Percentiles rank a stretch among this genome's conserved stretches.
Conservation (phyloP, 129 eudicot species). For the Flaveria brownii region DNA sequence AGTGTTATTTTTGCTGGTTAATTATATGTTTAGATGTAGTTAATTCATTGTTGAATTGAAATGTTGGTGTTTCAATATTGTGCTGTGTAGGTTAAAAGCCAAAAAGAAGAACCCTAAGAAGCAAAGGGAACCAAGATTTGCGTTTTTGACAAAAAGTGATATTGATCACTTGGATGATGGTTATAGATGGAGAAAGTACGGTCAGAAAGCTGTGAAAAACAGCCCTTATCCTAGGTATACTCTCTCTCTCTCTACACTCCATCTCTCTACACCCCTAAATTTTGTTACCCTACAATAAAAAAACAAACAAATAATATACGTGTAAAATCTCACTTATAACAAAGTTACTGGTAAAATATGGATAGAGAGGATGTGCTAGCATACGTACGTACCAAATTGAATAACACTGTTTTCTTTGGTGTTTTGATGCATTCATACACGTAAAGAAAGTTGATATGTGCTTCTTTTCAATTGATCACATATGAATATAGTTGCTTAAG, state of each 20-base stretch:
- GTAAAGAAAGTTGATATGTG: conserved; percentile 3
- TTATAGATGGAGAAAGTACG: conserved; percentile 96
- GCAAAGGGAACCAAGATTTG: conserved; percentile 88
- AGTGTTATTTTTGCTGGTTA: neutral
- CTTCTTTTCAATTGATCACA: no score
- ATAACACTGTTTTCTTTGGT: neutral
- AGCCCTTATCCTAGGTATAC: conserved; percentile 96
- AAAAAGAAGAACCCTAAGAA: conserved; percentile 79
- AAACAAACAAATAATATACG: no score
- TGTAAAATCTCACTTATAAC: no score
- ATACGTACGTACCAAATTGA: neutral
- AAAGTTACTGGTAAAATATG: no score
- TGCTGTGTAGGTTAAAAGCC: conserved; percentile 50
- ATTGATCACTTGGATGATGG: conserved; percentile 98
- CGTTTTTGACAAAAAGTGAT: conserved; percentile 96
- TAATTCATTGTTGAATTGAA: conserved; percentile 9
- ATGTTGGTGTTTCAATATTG: conserved; percentile 25
- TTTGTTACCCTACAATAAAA: no score
- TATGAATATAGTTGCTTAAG: neutral
- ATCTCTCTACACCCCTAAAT: conserved; percentile 25
- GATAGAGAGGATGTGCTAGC: neutral
- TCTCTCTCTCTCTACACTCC: neutral
- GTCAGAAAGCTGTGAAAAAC: conserved; percentile 98
- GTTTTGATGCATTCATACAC: conserved; percentile 24
- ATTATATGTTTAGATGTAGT: conserved; percentile 9